Conservation (phyloP, 1,284 basidiomycete species). For the Peniophora sp. region DNA sequence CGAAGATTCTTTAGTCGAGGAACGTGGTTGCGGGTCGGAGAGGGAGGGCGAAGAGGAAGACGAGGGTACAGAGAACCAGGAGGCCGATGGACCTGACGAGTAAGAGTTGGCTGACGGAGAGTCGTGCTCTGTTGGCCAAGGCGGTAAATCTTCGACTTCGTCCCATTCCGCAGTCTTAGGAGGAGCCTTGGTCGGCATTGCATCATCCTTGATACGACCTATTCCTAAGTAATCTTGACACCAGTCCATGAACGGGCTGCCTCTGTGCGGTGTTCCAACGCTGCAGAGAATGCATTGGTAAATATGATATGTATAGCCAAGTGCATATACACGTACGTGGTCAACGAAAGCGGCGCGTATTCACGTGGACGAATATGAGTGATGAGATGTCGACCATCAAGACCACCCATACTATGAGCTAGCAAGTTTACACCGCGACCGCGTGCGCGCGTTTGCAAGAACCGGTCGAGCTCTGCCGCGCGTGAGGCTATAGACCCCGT, state of each 20-base stretch:
- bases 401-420: constrained; percentile 95
- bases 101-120: not conserved
- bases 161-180: not conserved
- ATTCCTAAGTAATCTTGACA: constrained; percentile 87
- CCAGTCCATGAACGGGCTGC: constrained; percentile 99
- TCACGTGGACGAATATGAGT: constrained; percentile 76
- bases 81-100: constrained; percentile 2
- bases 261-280: constrained; percentile 90
- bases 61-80: constrained; percentile 5
- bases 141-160: not conserved
- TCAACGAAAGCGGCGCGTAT: constrained; percentile 85
- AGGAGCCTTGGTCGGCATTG: constrained; percentile 8
- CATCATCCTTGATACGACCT: constrained; percentile 41
- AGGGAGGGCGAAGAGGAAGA: constrained; percentile 1
- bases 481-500: constrained; percentile 89
- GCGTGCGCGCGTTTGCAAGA: constrained; percentile 60
- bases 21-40: too few relatives aligned
- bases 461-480: constrained; percentile 71
- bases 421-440: constrained; percentile 85
- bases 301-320: too few relatives aligned
- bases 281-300: too few relatives aligned
- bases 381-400: constrained; percentile 92
- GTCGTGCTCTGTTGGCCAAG: not conserved
- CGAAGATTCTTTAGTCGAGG: too few relatives aligned
- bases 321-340: constrained; percentile 31